These are phyloP conservation scores for Penicillium sp. DNA, from an alignment of 2,329 filamentous ascomycete species.

Conservation along the genomic window DNA sequence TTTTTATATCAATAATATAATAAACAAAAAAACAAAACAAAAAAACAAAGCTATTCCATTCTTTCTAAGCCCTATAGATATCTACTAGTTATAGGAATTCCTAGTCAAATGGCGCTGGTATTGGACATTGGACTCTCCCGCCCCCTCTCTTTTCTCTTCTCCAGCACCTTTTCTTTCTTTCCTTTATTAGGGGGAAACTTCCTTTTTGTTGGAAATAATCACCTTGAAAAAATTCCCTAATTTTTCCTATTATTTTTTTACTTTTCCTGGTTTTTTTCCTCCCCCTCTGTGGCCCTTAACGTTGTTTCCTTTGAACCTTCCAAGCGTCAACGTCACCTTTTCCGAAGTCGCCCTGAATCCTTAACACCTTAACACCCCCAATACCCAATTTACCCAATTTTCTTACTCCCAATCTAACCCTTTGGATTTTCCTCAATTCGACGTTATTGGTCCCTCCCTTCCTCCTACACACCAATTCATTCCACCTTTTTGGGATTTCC, in stretches of 20 bases:
- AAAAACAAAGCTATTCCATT: no score
- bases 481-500: constrained; percentile 1
- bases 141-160: constrained; percentile 15
- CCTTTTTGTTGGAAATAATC: background rate
- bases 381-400: constrained; percentile 20
- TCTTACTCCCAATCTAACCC: background rate
- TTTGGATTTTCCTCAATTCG: constrained; percentile 1
- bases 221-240: background rate
- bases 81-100: no score
- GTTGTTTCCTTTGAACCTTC: background rate
- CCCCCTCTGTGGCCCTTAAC: background rate
- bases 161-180: background rate
- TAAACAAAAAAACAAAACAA: no score
- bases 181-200: background rate
- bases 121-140: constrained; percentile 4
- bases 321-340: constrained; percentile 11
- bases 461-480: background rate
- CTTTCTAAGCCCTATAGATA: no score
- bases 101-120: background rate
- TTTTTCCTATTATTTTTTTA: background rate
- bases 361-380: background rate
- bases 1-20: no score
- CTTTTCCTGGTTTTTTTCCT: background rate
- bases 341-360: constrained; percentile 10
- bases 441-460: constrained; percentile 18